These are phyloP conservation scores for Claviceps digitariae DNA, from an alignment of 2,329 filamentous ascomycete species.

Conservation along the genomic window DNA sequence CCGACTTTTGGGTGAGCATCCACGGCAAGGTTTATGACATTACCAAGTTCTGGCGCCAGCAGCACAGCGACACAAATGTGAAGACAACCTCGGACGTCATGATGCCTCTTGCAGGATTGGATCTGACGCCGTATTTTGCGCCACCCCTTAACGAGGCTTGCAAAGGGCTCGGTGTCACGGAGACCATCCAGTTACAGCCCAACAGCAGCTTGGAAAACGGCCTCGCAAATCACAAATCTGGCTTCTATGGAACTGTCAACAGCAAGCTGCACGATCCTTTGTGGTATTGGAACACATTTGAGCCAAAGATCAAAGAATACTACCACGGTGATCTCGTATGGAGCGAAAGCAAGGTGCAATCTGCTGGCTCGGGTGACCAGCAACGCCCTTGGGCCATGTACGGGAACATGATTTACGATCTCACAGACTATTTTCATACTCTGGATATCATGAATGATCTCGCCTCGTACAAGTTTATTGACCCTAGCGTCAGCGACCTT, in stretches of 20 bases:
- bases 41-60: slow-evolving; percentile 68
- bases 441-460: slow-evolving; percentile 41
- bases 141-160: slow-evolving; percentile 66
- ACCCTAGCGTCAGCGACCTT: slow-evolving; percentile 50
- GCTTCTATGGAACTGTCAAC: slow-evolving; percentile 41
- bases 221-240: slow-evolving; percentile 56
- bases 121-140: slow-evolving; percentile 75
- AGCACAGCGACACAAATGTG: slow-evolving; percentile 64
- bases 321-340: slow-evolving; percentile 80
- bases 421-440: slow-evolving; percentile 86
- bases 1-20: slow-evolving; percentile 78
- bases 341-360: slow-evolving; percentile 42
- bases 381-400: slow-evolving; percentile 71
- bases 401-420: slow-evolving; percentile 65
- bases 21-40: slow-evolving; percentile 88
- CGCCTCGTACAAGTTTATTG: slow-evolving; percentile 56
- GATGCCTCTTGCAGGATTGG: slow-evolving; percentile 62
- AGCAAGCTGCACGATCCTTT: slow-evolving; percentile 46
- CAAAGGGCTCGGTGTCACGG: slow-evolving; percentile 51
- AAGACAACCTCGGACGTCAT: slow-evolving; percentile 52
- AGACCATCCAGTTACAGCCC: slow-evolving; percentile 40
- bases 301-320: slow-evolving; percentile 69
- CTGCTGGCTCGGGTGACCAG: slow-evolving; percentile 47
- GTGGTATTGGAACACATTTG: slow-evolving; percentile 68
- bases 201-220: slow-evolving; percentile 50